phyloP scores from a whole-genome alignment of 2,329 filamentous ascomycete genomes.

The Cladosporium sp. region DNA sequence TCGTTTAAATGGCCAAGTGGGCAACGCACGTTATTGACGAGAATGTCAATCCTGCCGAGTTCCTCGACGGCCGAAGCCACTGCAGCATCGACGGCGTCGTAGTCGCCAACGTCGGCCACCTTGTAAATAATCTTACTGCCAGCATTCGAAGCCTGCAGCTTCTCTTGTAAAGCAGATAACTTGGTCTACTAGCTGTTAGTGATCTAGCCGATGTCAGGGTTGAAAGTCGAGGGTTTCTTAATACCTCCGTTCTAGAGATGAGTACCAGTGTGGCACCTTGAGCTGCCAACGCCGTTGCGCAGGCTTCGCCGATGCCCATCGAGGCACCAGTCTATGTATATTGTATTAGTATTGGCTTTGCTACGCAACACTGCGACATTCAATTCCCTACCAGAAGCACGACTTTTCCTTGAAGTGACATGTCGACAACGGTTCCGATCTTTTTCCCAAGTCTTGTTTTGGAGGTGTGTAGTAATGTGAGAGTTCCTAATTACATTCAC shows the following conservation, averaged over 20 bases:
- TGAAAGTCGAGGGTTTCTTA: background rate
- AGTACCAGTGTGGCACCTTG: slow-evolving; percentile 9
- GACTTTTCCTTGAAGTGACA: slow-evolving; percentile 14
- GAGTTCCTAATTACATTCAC: background rate
- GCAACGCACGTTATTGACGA: slow-evolving; percentile 46
- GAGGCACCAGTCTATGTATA: slow-evolving; percentile 8
- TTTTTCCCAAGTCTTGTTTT: background rate
- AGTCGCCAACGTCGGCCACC: slow-evolving; percentile 36
- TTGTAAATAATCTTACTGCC: slow-evolving; percentile 30
- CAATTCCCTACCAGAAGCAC: slow-evolving; percentile 2
- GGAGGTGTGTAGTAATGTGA: background rate
- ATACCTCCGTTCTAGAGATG: slow-evolving; percentile 9
- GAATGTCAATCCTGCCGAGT: slow-evolving; percentile 44
- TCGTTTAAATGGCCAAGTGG: background rate
- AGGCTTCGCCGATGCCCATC: slow-evolving; percentile 16
- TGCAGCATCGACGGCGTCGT: slow-evolving; percentile 36
- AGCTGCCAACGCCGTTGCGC: slow-evolving; percentile 8
- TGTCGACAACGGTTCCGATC: background rate
- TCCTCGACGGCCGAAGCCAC: slow-evolving; percentile 36
- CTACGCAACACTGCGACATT: background rate
- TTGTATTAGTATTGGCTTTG: background rate
- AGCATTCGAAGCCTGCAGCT: slow-evolving; percentile 5
- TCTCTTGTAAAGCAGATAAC: background rate
- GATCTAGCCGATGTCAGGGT: background rate
- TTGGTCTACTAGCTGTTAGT: slow-evolving; percentile 1